A percentile compares a stretch with the other conserved stretches of the same genome.
phyloP scores from a whole-genome alignment of 2,329 filamentous ascomycete species.

The Sordariomycetes sp. region DNA sequence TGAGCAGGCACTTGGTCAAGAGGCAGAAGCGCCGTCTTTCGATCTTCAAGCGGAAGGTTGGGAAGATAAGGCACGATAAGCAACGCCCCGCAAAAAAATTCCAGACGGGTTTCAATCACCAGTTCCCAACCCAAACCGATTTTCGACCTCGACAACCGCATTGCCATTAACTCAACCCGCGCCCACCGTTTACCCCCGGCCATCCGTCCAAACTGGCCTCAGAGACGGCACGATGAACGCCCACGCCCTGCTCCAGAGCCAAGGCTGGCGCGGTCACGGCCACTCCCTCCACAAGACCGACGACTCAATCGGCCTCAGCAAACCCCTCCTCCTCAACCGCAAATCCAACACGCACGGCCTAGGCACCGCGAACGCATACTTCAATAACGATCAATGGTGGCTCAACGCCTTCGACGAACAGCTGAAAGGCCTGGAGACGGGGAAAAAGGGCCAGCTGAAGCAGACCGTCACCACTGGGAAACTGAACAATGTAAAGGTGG shows the following conservation, averaged over 20 bases:
- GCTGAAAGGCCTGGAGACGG: constrained; percentile 67
- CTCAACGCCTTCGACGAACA: constrained; percentile 88
- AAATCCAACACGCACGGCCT: constrained; percentile 76
- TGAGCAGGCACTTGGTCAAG: too few relatives aligned
- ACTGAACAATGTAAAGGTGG: constrained; percentile 46
- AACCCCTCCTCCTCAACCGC: constrained; percentile 73
- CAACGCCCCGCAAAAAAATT: too few relatives aligned
- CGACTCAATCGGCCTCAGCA: constrained; percentile 67
- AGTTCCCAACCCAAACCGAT: too few relatives aligned
- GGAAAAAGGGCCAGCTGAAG: constrained; percentile 41
- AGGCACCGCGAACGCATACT: constrained; percentile 63
- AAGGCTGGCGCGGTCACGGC: constrained; percentile 85
- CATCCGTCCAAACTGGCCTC: too few relatives aligned
- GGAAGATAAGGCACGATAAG: too few relatives aligned
- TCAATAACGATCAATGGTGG: constrained; percentile 87
- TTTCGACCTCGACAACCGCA: too few relatives aligned
- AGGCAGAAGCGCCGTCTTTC: too few relatives aligned
- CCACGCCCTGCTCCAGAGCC: constrained; percentile 68
- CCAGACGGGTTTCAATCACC: too few relatives aligned
- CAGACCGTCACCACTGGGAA: constrained; percentile 46
- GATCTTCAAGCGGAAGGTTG: too few relatives aligned
- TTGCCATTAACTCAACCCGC: too few relatives aligned
- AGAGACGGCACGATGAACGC: constrained; percentile 79
- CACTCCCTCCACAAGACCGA: constrained; percentile 74
- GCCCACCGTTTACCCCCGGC: too few relatives aligned